These are phyloP conservation scores for Penicillium pulvis DNA, from an alignment of 495 filamentous ascomycete genomes.

Conservation along the genomic window DNA sequence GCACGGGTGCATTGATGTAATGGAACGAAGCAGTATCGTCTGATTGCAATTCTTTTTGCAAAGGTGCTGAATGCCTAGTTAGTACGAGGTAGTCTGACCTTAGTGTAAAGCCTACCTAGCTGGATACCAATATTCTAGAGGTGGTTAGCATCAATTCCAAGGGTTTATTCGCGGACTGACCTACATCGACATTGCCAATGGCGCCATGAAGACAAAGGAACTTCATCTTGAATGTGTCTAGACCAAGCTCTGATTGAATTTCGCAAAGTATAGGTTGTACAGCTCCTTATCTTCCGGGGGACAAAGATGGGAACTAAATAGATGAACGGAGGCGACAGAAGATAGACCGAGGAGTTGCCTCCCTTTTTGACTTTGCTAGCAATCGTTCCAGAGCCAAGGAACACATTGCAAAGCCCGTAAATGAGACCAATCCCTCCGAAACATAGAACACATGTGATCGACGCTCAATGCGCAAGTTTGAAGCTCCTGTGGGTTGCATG, in stretches of 20 bases:
- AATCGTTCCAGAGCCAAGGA: background rate
- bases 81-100: background rate
- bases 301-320: background rate
- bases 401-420: background rate
- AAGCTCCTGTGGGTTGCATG: constrained; percentile 25
- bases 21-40: constrained; percentile 46
- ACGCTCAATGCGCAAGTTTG: constrained; percentile 6
- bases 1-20: constrained; percentile 49
- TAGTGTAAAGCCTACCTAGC: constrained; percentile 31
- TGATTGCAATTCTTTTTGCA: constrained; percentile 46
- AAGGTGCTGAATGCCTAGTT: constrained; percentile 28
- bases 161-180: constrained; percentile 1
- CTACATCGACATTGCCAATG: constrained; percentile 36
- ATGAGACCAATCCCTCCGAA: constrained; percentile 14
- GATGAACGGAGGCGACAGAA: constrained; percentile 4
- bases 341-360: background rate
- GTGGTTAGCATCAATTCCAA: background rate
- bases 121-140: constrained; percentile 56
- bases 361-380: background rate
- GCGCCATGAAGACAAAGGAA: constrained; percentile 36
- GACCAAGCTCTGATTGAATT: constrained; percentile 4
- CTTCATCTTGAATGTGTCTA: constrained; percentile 22
- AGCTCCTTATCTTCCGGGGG: constrained; percentile 1
- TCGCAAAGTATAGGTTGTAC: constrained; percentile 8
- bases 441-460: constrained; percentile 21